Evolutionary conservation across 2,329 filamentous ascomycete genomes (phyloP), one percentile per base, ranked within the genome.

Genomic region (Cercospora sp.): DNA sequence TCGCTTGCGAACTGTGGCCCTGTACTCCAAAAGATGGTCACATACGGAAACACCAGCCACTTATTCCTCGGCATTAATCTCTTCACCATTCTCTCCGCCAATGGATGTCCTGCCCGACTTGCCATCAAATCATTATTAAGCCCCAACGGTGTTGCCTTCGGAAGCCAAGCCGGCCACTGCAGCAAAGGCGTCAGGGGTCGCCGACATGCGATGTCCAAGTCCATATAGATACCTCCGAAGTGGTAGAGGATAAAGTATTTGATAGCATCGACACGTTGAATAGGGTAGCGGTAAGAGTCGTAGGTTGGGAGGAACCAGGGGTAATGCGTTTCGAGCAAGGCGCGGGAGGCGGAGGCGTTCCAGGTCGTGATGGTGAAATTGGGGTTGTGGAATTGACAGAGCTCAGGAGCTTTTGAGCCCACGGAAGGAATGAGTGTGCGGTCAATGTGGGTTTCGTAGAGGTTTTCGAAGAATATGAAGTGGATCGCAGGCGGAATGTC

Each of bases 81-180:
- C 10, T 59, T 55, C 2, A 73, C 69, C 74, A 77, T 76, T 26
- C 65, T 61, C 51, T 68, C 43, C 13, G 74, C 8, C 9, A 77
- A 63, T 1, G 75, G 73, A 43, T 78, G 76, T 13, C 69, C 53
- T 1, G 72, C 60, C 10, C 69, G 45, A 5, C 68, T 71, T 6
- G 75, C 89, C 89, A 93, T 92, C 55, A 89, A 87, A 74, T 93
- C 90, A 81, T 93, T 93, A 68, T 88, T 90, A 69, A 93, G 90
- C 70, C 90, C 90, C 0, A 90, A 91, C 1, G 90, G 90, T 3
- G 84, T 81, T 0, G 90, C 92, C 69, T 87, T 86, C 71, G 89
- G 88, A 6, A 90, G 82, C 87, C 87, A 91, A 26, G 89, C 88
- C 18, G 86, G 86, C 78, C 90, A 91, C 60, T 84, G 81, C 88